These are phyloP conservation scores for Penicillium paxilli DNA, from an alignment of 495 filamentous ascomycete genomes.

Conservation along the genomic window DNA sequence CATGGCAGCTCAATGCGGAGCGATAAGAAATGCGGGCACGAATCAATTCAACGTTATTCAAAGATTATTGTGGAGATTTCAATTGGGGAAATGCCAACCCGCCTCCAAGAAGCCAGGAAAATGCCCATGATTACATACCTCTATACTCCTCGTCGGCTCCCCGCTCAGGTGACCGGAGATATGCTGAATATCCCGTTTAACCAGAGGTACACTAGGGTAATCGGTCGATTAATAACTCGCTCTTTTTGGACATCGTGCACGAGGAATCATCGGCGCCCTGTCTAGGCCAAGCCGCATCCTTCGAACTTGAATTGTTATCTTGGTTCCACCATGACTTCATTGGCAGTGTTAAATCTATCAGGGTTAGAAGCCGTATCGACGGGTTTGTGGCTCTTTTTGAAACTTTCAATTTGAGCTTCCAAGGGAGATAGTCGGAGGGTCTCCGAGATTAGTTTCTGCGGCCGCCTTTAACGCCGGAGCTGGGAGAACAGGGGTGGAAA, in stretches of 20 bases:
- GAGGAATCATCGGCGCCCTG: neutral
- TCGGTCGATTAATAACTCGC: neutral
- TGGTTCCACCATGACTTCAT: neutral
- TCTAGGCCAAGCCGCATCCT: neutral
- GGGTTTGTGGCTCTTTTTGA: neutral
- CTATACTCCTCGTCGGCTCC: neutral
- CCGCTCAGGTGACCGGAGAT: slow-evolving; percentile 16
- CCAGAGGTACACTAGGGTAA: neutral
- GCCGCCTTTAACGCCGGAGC: neutral
- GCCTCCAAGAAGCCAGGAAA: neutral
- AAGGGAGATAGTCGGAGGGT: neutral
- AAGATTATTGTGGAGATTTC: neutral
- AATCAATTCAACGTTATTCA: slow-evolving; percentile 5
- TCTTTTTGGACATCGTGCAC: neutral
- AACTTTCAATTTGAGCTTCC: too few species aligned
- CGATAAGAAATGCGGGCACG: slow-evolving; percentile 17
- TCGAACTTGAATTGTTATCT: neutral
- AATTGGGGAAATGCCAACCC: neutral
- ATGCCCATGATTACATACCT: neutral
- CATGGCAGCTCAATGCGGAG: neutral
- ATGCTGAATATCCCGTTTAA: neutral
- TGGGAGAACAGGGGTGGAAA: neutral
- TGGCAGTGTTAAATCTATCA: neutral
- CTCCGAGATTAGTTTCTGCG: neutral
- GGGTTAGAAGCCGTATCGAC: neutral